These are phyloP conservation scores for Lanzia echinophila DNA, from an alignment of 2,329 filamentous ascomycete species.

Conservation along the genomic window DNA sequence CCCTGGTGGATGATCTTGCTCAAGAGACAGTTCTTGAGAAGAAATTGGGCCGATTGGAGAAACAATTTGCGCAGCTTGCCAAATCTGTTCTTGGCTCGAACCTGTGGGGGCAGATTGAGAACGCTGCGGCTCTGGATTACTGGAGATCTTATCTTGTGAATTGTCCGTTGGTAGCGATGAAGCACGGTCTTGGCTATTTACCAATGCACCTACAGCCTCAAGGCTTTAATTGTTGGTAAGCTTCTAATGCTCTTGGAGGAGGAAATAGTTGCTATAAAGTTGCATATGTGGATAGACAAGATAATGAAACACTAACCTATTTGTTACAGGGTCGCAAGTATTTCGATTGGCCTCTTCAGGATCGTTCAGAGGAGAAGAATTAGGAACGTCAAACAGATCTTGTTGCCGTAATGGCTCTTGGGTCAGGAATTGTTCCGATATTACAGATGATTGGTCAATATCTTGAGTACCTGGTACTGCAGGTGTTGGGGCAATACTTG, in stretches of 20 bases:
- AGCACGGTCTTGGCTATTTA: not conserved
- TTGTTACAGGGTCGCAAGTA: not conserved
- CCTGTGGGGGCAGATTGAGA: slow-evolving; percentile 3
- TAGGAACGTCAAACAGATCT: slow-evolving; percentile 1
- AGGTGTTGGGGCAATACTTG: not conserved
- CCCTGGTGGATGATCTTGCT: not conserved
- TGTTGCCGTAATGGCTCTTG: not conserved
- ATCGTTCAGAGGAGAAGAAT: slow-evolving; percentile 3
- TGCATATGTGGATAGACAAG: not conserved
- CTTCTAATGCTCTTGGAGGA: not conserved
- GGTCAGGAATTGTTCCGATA: not conserved
- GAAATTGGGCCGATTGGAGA: slow-evolving; percentile 5
- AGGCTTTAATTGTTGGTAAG: slow-evolving; percentile 2
- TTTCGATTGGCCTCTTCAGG: not conserved
- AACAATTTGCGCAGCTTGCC: slow-evolving; percentile 13
- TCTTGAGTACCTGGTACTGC: not conserved
- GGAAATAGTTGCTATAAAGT: not conserved
- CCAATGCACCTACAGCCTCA: not conserved
- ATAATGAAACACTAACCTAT: not conserved
- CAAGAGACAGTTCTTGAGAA: not conserved
- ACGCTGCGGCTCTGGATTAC: slow-evolving; percentile 1
- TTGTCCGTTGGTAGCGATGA: not conserved
- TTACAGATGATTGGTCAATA: not conserved
- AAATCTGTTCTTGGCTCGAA: slow-evolving; percentile 11
- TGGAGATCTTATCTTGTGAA: not conserved